A percentile compares a stretch with the other conserved stretches of the same genome.
Conservation (phyloP, 495 filamentous ascomycete species). For the Terfezia claveryi region DNA sequence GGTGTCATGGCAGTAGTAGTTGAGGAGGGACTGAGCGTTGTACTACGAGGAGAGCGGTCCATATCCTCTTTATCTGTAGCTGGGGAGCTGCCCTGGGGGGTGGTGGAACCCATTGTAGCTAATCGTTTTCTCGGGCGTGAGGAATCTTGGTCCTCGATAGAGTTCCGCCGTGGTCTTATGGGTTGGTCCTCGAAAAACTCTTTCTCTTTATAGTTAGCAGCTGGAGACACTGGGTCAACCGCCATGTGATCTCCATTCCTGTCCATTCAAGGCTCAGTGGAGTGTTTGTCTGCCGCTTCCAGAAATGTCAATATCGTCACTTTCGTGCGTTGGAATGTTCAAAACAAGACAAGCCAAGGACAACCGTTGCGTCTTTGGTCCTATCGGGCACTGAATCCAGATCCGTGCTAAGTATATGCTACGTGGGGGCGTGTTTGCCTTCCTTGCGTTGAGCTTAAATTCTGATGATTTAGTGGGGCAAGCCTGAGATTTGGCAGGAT, state of each 20-base stretch:
- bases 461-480: too few relatives aligned
- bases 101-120: conserved; percentile 18
- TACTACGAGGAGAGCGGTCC: not conserved
- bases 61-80: not conserved
- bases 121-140: conserved; percentile 16
- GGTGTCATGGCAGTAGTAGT: not conserved
- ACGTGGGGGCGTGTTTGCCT: too few relatives aligned
- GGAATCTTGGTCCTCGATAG: conserved; percentile 19
- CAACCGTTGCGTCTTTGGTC: too few relatives aligned
- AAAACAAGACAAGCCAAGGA: too few relatives aligned
- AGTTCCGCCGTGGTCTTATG: conserved; percentile 19
- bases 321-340: too few relatives aligned
- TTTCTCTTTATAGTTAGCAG: conserved; percentile 13
- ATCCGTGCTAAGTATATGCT: too few relatives aligned
- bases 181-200: conserved; percentile 18
- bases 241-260: conserved; percentile 19
- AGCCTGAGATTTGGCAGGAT: too few relatives aligned
- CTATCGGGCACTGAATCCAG: too few relatives aligned
- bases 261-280: conserved; percentile 10
- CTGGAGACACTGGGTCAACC: conserved; percentile 17
- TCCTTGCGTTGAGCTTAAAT: too few relatives aligned
- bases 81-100: conserved; percentile 6
- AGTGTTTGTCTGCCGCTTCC: too few relatives aligned
- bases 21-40: not conserved
- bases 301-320: too few relatives aligned